Evolutionary conservation across 805 yeast genomes (phyloP), one percentile per base, ranked within the genome.

Genomic region (Lipomyces sp.): DNA sequence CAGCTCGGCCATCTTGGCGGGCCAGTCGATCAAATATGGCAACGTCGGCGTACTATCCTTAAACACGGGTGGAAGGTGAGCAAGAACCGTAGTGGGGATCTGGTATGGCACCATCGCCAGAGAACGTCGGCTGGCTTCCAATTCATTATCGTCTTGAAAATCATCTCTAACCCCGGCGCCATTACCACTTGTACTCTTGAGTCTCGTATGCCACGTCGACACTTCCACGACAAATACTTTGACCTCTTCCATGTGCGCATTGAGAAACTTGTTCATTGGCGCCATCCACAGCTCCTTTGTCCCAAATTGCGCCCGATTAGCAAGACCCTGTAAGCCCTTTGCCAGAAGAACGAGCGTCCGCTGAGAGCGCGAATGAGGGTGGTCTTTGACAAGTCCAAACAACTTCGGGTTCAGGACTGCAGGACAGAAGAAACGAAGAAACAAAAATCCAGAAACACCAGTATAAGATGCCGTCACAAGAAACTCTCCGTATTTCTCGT

Each of bases 341-440:
- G 97, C 88, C 4, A 90, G 73, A 21, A 90, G 68, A 0, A 95
- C 88, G 40, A 91, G 68, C 0, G 95, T 84, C 52, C 95, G 74
- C 57, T 88, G 90, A 1, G 82, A 74, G 10, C 74, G 74, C 1
- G 89, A 87, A 7, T 81, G 75, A 52, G 88, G 87, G 59, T 86
- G 91, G 33, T 78, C 74, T 45, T 78, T 75, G 0, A 87, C 79
- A 43, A 93, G 71, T 53, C 82, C 81, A 65, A 88, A 89, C 43
- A 90, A 67, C 61, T 87, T 88, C 0, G 98, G 98, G 62, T 88
- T 90, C 63, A 93, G 69, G 26, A 91, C 78, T 0, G 96, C 95
- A 0, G 98, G 98, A 61, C 96, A 89, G 57, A 89, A 78, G 66
- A 83, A 86, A 53, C 96, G 72, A 53, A 91, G 69, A 65, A 91